Percentiles rank a stretch among this genome's conserved stretches.
Evolutionary conservation across 352 stramenopile genomes (phyloP).

Genomic region (Phytophthora citricola): DNA sequence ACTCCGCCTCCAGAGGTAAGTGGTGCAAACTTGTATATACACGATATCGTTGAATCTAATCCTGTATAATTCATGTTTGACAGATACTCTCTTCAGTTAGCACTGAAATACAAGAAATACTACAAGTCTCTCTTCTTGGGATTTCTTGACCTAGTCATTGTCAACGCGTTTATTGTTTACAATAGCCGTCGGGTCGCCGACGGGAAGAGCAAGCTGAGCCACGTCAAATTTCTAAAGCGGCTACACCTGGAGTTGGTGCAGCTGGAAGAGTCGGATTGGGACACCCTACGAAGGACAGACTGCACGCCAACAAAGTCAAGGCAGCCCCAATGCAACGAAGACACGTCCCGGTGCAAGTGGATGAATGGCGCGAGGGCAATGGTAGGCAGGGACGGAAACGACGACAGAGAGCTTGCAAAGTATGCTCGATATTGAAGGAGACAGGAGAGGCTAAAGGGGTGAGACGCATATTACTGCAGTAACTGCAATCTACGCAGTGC

Average conservation of each 20-base stretch:
- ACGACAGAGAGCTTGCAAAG: too few species aligned
- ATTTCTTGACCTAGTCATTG: not conserved
- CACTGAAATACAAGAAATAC: not conserved
- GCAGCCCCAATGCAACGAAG: too few species aligned
- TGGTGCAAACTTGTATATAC: not conserved
- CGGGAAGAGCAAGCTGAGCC: not conserved
- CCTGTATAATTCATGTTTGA: not conserved
- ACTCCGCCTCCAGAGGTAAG: not conserved
- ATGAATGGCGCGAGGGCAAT: too few species aligned
- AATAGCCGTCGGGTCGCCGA: not conserved
- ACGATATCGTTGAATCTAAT: not conserved
- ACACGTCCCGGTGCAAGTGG: too few species aligned
- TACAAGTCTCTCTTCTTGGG: constrained; percentile 1
- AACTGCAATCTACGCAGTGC: too few species aligned
- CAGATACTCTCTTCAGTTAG: not conserved
- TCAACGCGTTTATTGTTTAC: not conserved
- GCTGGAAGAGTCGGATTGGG: not conserved
- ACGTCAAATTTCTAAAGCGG: not conserved
- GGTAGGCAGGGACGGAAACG: too few species aligned
- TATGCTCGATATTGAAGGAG: too few species aligned
- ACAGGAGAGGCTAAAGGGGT: too few species aligned
- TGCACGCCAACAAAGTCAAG: too few species aligned
- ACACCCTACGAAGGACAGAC: too few species aligned
- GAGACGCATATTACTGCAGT: too few species aligned
- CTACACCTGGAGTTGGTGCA: not conserved